phyloP scores from a whole-genome alignment of 176 grass and related monocot genomes.

The Microstegium vimineum region DNA sequence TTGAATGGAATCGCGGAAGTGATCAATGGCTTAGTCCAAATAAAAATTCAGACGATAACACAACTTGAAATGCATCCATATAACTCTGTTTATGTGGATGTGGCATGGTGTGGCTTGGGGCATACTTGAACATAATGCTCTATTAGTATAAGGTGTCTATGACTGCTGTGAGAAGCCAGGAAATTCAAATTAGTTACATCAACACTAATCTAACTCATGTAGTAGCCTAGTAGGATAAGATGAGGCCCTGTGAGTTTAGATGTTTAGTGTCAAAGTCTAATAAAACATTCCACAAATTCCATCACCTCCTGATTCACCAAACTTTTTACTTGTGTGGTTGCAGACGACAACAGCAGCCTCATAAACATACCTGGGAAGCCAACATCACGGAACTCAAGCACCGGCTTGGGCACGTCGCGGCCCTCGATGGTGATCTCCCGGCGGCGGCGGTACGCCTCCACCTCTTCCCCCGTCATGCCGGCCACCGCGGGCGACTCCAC shows the following conservation, averaged over 20 bases:
- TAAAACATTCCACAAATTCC: neutral
- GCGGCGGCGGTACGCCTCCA: constrained; percentile 73
- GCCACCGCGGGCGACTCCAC: constrained; percentile 70
- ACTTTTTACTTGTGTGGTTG: neutral
- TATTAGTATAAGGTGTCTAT: neutral
- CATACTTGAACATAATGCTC: neutral
- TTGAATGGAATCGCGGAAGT: neutral
- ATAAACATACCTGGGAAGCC: constrained; percentile 70
- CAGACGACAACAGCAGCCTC: neutral
- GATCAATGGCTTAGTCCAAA: neutral
- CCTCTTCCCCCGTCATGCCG: constrained; percentile 69
- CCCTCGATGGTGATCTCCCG: constrained; percentile 85
- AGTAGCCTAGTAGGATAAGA: neutral
- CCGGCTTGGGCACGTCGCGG: constrained; percentile 79
- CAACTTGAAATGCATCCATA: neutral
- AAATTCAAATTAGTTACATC: neutral
- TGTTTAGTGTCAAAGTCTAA: neutral
- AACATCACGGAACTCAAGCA: constrained; percentile 60
- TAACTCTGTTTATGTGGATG: neutral
- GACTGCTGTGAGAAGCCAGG: neutral
- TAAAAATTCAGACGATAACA: neutral
- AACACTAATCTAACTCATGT: neutral
- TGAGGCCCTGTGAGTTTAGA: neutral
- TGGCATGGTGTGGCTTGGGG: neutral
- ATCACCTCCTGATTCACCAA: neutral